A percentile compares a stretch with the other conserved stretches of the same genome.
These are phyloP conservation scores for Mycena capillaripes DNA, from an alignment of 768 basidiomycete species.

Conservation along the genomic window DNA sequence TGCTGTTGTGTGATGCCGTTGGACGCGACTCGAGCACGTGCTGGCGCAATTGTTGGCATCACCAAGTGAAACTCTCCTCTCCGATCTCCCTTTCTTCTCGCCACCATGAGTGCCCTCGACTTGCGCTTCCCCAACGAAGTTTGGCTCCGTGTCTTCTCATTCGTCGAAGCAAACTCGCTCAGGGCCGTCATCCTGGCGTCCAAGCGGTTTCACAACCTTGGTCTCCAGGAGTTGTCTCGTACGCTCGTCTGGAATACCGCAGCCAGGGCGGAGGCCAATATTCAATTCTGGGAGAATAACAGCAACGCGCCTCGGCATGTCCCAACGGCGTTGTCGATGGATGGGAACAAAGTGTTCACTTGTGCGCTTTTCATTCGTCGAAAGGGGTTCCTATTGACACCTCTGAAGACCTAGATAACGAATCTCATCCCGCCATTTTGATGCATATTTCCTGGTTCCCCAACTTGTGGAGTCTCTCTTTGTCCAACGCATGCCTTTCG, in stretches of 20 bases:
- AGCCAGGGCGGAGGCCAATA: neutral
- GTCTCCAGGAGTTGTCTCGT: neutral
- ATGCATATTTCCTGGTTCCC: neutral
- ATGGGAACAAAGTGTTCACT: no score
- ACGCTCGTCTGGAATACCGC: neutral
- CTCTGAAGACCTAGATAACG: neutral
- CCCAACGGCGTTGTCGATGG: neutral
- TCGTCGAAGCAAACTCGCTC: neutral
- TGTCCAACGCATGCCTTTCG: neutral
- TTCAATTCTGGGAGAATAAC: neutral
- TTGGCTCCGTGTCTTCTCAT: conserved; percentile 3
- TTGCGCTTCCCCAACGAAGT: conserved; percentile 1
- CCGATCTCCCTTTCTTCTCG: no score
- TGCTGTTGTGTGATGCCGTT: no score
- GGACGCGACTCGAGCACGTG: no score
- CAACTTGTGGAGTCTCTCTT: neutral
- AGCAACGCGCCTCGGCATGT: neutral
- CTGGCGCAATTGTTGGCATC: no score
- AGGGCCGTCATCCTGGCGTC: neutral
- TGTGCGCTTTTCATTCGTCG: neutral
- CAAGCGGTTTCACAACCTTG: neutral
- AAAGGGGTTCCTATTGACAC: neutral
- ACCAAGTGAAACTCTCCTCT: no score
- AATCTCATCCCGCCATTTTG: neutral
- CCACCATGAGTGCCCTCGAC: neutral